Evolutionary conservation across 495 filamentous ascomycete species (phyloP), one percentile per base, ranked within the genome.

Genomic region (Poronia punctata): DNA sequence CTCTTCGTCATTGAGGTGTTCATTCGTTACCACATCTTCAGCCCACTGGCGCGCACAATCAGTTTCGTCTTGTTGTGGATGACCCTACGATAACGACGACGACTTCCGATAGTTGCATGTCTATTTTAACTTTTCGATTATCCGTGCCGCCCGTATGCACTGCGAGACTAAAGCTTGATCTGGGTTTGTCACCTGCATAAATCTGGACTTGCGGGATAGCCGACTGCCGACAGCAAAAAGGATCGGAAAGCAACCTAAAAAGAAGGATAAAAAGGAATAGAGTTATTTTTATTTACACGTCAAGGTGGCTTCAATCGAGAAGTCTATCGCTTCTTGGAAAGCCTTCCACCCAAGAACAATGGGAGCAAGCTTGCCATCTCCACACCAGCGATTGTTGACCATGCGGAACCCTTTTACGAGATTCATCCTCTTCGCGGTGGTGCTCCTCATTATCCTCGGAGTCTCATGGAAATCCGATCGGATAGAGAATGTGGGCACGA

Each of bases 381-480:
- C 58, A 45, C 61, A 67, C 43, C 55, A 56, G 27, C 61, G 59
- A 24, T 62, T 63, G 40, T 60, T 70, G 49, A 62, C 48, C 35
- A 65, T 66, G 59, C 57, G 67, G 20, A 67, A 69, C 47, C 64
- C 67, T 7, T 57, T 71, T 29, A 56, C 53, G 20, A 56, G 55
- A 49, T 66, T 59, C 9, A 45, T 69, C 10, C 40, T 62, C 11
- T 55, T 68, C 40, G 55, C 60, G 3, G 35, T 60, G 14, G 49
- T 45, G 31, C 53, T 71, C 27, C 42, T 69, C 5, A 16, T 62
- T 15, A 33, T 71, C 16, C 43, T 62, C 15, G 48, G 45, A 1
- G 14, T 71, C 5, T 48, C 65, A 3, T 54, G 65, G 27, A 61
- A 52, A 11, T 60, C 62, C 11, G 62, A 66, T 16, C 45, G 53